A percentile compares a stretch with the other conserved stretches of the same genome.
Evolutionary conservation across 768 basidiomycete species (phyloP).

Genomic region (Collybia nuda): DNA sequence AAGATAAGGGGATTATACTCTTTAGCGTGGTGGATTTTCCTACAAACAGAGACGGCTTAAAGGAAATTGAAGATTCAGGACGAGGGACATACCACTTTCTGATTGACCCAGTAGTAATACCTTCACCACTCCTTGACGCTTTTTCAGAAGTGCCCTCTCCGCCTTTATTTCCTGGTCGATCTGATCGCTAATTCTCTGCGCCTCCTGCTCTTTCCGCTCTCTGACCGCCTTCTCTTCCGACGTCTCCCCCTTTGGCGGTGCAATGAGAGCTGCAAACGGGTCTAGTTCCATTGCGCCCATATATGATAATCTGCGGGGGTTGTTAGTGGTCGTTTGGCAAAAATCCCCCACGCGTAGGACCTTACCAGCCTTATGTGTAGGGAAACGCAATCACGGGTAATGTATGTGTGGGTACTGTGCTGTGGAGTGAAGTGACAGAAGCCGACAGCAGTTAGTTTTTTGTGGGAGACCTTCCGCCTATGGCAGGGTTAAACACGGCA

Average conservation of each 20-base stretch:
- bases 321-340: no score
- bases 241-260: constrained; percentile 60
- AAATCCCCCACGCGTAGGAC: no score
- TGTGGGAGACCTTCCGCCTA: no score
- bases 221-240: constrained; percentile 41
- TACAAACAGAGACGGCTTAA: no score
- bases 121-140: constrained; percentile 42
- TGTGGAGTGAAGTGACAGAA: no score
- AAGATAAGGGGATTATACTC: constrained; percentile 33
- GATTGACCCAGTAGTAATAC: constrained; percentile 58
- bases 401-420: no score
- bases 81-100: constrained; percentile 41
- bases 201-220: constrained; percentile 52
- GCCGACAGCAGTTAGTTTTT: no score
- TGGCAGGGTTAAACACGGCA: no score
- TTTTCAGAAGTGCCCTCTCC: constrained; percentile 43
- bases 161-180: constrained; percentile 58
- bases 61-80: no score
- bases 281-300: constrained; percentile 29
- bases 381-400: no score
- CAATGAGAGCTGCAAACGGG: constrained; percentile 56
- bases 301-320: no score
- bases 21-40: constrained; percentile 59
- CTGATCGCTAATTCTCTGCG: constrained; percentile 52
- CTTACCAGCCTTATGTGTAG: no score